These are phyloP conservation scores for Westerdykella sp. DNA, from an alignment of 2,329 filamentous ascomycete species.

Conservation along the genomic window DNA sequence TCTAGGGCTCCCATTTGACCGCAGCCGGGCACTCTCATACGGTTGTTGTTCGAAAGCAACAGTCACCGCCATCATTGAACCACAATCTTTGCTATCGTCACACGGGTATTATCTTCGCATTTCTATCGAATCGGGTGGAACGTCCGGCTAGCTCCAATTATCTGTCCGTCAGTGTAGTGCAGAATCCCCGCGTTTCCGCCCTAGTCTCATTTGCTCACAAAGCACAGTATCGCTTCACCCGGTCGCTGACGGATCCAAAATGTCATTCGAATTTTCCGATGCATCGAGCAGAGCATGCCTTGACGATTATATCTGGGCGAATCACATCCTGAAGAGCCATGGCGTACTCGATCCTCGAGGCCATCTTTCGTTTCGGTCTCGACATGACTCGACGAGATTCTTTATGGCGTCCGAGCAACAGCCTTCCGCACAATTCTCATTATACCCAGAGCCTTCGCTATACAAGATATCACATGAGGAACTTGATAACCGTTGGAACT, in stretches of 20 bases:
- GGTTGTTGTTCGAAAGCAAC: too few species aligned
- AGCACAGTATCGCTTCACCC: not conserved
- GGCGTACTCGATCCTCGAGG: constrained; percentile 49
- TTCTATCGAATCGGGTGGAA: too few species aligned
- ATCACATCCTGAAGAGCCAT: constrained; percentile 49
- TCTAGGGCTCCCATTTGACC: too few species aligned
- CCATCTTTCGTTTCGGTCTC: constrained; percentile 48
- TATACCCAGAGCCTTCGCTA: constrained; percentile 18
- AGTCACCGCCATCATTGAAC: too few species aligned
- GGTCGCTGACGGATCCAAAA: not conserved
- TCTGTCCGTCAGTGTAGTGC: too few species aligned
- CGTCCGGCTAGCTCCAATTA: too few species aligned
- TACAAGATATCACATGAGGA: constrained; percentile 42
- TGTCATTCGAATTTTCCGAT: constrained; percentile 9
- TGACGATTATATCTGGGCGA: constrained; percentile 28
- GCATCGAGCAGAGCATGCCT: too few species aligned
- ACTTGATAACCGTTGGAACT: constrained; percentile 39
- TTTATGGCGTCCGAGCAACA: constrained; percentile 42
- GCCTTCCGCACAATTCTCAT: constrained; percentile 45
- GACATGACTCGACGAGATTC: constrained; percentile 40
- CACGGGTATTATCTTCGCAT: too few species aligned
- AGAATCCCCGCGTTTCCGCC: too few species aligned
- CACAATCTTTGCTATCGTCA: too few species aligned
- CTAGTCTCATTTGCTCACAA: not conserved
- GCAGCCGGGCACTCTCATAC: too few species aligned